Percentiles rank a stretch among this genome's conserved stretches.
phyloP scores from a whole-genome alignment of 2,329 filamentous ascomycete species.

The Eutypa lata region DNA sequence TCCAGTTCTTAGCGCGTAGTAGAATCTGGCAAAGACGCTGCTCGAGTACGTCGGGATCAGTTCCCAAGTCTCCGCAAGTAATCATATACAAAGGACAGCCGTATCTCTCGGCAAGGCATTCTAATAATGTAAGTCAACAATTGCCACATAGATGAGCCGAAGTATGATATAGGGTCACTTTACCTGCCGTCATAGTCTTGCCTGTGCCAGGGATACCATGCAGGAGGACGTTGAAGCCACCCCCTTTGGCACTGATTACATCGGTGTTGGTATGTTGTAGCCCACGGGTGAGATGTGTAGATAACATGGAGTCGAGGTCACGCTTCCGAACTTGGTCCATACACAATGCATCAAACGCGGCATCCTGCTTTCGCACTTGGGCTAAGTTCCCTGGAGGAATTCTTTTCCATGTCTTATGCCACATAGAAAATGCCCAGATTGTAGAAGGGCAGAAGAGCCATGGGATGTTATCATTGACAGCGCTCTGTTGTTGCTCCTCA shows the following conservation, averaged over 20 bases:
- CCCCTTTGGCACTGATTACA: constrained; percentile 3
- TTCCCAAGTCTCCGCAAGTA: constrained; percentile 12
- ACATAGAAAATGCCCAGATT: constrained; percentile 15
- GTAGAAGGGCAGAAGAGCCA: constrained; percentile 12
- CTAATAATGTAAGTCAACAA: constrained; percentile 1
- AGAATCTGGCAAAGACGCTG: constrained; percentile 7
- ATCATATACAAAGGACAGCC: constrained; percentile 10
- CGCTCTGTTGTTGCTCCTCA: too few species aligned
- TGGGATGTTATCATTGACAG: background rate
- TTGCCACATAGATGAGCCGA: background rate
- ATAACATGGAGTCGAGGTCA: background rate
- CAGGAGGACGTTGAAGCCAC: constrained; percentile 10
- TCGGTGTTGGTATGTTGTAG: background rate
- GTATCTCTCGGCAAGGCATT: constrained; percentile 13
- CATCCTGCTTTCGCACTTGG: background rate
- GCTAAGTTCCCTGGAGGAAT: constrained; percentile 6
- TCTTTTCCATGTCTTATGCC: constrained; percentile 12
- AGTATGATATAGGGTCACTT: constrained; percentile 1
- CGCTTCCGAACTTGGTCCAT: background rate
- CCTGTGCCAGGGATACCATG: constrained; percentile 11
- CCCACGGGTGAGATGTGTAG: background rate
- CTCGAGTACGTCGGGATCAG: constrained; percentile 7
- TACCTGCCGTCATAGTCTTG: constrained; percentile 16
- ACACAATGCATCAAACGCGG: constrained; percentile 1
- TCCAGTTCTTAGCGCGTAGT: constrained; percentile 13